phyloP scores from a whole-genome alignment of 768 basidiomycete species.

The Leucocoprinus leucothites region DNA sequence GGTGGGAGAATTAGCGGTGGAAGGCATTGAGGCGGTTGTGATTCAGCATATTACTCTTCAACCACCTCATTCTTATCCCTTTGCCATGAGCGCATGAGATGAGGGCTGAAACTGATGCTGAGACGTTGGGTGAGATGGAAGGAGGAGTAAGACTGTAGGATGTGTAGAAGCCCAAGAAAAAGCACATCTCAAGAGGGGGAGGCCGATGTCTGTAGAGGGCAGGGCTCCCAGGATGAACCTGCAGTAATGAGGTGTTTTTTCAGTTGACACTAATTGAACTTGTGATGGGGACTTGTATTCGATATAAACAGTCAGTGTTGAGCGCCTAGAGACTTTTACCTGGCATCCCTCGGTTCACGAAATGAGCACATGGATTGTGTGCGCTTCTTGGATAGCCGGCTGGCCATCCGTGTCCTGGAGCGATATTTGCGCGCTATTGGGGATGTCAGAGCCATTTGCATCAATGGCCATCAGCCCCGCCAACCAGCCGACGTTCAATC shows the following conservation, averaged over 20 bases:
- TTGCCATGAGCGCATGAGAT: background rate
- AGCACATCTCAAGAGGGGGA: slow-evolving; percentile 67
- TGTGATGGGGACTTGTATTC: too few relatives aligned
- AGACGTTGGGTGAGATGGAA: slow-evolving; percentile 13
- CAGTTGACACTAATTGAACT: too few relatives aligned
- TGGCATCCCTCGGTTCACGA: too few relatives aligned
- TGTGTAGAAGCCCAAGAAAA: slow-evolving; percentile 73
- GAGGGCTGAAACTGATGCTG: slow-evolving; percentile 16
- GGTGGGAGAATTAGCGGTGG: slow-evolving; percentile 81
- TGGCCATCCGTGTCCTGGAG: too few relatives aligned
- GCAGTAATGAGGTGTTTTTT: slow-evolving; percentile 55
- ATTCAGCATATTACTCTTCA: slow-evolving; percentile 2
- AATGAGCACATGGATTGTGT: too few relatives aligned
- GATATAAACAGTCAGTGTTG: too few relatives aligned
- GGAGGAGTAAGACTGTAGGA: slow-evolving; percentile 78
- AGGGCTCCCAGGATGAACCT: slow-evolving; percentile 70
- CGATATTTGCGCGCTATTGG: too few relatives aligned
- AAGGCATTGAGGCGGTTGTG: slow-evolving; percentile 51
- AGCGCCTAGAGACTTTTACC: too few relatives aligned
- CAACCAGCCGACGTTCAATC: background rate
- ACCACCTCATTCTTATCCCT: slow-evolving; percentile 16
- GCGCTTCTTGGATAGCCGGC: too few relatives aligned
- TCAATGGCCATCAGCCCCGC: slow-evolving; percentile 32
- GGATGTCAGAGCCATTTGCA: slow-evolving; percentile 57
- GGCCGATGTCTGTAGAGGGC: slow-evolving; percentile 69